Conservation (phyloP, 1,284 basidiomycete genomes). For the Ceratobasidium sp. region DNA sequence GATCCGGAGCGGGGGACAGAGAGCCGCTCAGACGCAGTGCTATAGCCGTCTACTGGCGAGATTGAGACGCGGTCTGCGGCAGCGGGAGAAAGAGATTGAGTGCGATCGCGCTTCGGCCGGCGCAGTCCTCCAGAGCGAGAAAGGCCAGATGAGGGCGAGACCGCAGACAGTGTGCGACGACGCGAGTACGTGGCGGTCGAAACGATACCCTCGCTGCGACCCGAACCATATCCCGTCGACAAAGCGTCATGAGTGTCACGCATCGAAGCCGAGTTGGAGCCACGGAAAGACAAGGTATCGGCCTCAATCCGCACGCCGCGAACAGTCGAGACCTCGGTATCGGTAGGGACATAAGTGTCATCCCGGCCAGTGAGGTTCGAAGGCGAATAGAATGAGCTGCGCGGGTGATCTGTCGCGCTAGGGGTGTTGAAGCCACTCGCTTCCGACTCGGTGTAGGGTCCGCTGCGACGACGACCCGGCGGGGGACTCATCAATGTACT, state of each 20-base stretch:
- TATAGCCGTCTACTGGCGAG: conserved; percentile 22
- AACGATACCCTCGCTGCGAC: conserved; percentile 22
- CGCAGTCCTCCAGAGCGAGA: conserved; percentile 25
- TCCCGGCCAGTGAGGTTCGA: conserved; percentile 30
- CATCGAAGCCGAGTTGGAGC: conserved; percentile 69
- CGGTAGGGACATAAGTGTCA: conserved; percentile 34
- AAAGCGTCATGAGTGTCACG: conserved; percentile 67
- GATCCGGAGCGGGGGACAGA: conserved; percentile 54
- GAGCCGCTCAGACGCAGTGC: conserved; percentile 21
- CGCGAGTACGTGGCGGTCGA: conserved; percentile 41
- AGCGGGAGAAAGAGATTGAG: conserved; percentile 30
- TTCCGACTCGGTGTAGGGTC: conserved; percentile 16
- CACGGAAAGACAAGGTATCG: conserved; percentile 69
- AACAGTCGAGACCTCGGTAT: conserved; percentile 39
- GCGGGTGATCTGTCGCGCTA: conserved; percentile 33
- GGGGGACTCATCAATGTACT: conserved; percentile 73
- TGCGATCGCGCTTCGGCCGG: conserved; percentile 28
- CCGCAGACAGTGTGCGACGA: conserved; percentile 28
- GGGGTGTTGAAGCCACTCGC: conserved; percentile 24
- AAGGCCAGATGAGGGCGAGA: conserved; percentile 28
- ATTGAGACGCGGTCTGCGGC: conserved; percentile 14
- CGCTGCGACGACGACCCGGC: conserved; percentile 58
- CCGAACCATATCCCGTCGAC: conserved; percentile 34
- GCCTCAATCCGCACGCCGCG: conserved; percentile 63
- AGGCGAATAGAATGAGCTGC: conserved; percentile 36